Evolutionary conservation across 2,329 filamentous ascomycete genomes (phyloP).

Genomic region (Fusarium brachygibbosum): DNA sequence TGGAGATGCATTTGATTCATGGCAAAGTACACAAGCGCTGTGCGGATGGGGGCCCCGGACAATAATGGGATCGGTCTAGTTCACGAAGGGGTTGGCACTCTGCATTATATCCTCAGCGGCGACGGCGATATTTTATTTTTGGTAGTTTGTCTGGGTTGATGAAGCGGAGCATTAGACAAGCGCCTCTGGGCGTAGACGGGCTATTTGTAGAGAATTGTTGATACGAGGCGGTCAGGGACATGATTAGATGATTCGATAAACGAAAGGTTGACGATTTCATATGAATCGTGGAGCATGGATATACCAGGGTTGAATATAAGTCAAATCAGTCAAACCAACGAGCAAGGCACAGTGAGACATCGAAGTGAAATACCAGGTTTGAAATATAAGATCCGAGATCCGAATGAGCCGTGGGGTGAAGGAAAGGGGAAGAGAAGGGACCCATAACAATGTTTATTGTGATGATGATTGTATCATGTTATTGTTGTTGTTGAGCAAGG

Average conservation of each 20-base stretch:
- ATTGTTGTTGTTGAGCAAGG: conserved; percentile 58
- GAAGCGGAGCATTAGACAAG: conserved; percentile 37
- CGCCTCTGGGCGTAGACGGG: conserved; percentile 17
- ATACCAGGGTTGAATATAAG: conserved; percentile 36
- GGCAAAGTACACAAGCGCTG: conserved; percentile 4
- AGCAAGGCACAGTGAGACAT: conserved; percentile 24
- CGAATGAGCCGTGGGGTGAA: not conserved
- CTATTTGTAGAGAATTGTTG: conserved; percentile 26
- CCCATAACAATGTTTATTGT: conserved; percentile 18
- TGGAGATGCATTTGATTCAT: conserved; percentile 2
- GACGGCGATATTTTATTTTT: conserved; percentile 39
- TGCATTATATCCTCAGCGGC: conserved; percentile 25
- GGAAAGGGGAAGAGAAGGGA: not conserved
- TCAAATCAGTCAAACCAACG: conserved; percentile 6
- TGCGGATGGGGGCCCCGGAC: not conserved
- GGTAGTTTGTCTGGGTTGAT: conserved; percentile 28
- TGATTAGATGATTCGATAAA: conserved; percentile 16
- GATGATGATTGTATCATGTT: conserved; percentile 23
- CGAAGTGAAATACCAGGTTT: conserved; percentile 6
- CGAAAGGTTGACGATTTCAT: conserved; percentile 5
- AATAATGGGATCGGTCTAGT: conserved; percentile 36
- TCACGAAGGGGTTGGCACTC: conserved; percentile 12
- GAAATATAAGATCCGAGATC: not conserved
- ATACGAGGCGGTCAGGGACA: not conserved
- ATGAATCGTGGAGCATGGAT: conserved; percentile 25